Evolutionary conservation across 2,329 filamentous ascomycete genomes (phyloP).

Genomic region (Penicillium capsulatum): DNA sequence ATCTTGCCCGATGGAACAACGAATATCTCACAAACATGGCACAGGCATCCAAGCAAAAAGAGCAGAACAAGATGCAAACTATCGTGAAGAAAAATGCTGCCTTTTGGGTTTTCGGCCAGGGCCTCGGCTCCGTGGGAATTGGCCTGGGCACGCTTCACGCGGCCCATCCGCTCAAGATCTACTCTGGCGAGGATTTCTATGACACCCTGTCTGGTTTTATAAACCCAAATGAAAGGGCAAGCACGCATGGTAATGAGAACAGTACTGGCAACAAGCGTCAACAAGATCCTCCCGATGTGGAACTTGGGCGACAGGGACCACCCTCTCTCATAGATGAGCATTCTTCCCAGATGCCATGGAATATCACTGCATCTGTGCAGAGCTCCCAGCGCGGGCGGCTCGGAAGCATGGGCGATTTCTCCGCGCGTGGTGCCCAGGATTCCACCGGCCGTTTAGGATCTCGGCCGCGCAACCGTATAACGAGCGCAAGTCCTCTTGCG

Average conservation of each 20-base stretch:
- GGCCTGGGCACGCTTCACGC: constrained; percentile 42
- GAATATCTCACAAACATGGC: constrained; percentile 61
- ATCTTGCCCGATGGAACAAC: constrained; percentile 55
- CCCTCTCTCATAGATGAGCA: constrained; percentile 64
- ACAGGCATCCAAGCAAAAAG: constrained; percentile 44
- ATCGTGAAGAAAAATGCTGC: constrained; percentile 61
- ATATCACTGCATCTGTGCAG: constrained; percentile 53
- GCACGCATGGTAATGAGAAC: too few relatives aligned
- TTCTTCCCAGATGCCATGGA: constrained; percentile 66
- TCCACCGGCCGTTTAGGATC: constrained; percentile 17
- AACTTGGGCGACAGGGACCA: constrained; percentile 66
- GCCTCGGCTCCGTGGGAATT: constrained; percentile 53
- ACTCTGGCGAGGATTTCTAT: constrained; percentile 55
- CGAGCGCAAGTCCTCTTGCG: constrained; percentile 59
- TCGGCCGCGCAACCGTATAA: constrained; percentile 49
- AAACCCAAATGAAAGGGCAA: too few relatives aligned
- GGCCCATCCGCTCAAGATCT: constrained; percentile 53
- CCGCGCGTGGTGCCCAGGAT: constrained; percentile 10
- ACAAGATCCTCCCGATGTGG: constrained; percentile 47
- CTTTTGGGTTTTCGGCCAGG: constrained; percentile 56
- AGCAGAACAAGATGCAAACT: constrained; percentile 37
- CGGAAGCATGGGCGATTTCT: constrained; percentile 37
- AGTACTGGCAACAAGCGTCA: neutral
- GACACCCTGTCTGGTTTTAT: constrained; percentile 47
- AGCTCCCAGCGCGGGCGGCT: constrained; percentile 45